Conservation (phyloP, 257 asterid species). For the Lycium ferocissimum region DNA sequence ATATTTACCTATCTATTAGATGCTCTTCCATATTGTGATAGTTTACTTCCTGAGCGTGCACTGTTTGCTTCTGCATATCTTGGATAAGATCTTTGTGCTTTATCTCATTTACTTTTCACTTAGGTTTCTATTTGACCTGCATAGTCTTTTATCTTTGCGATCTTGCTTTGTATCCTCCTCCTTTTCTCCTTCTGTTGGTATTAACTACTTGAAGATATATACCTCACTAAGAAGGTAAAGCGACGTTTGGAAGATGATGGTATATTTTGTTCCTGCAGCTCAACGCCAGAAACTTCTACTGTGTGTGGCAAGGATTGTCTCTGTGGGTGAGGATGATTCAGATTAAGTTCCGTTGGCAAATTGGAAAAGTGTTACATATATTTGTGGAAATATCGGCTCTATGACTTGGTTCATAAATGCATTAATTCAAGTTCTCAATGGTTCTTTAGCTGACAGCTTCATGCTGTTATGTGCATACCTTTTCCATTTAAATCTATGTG, state of each 20-base stretch:
- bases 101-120: constrained; percentile 25
- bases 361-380: constrained; percentile 4
- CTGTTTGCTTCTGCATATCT: constrained; percentile 27
- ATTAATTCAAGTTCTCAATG: neutral
- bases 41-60: neutral
- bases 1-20: constrained; percentile 7
- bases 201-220: constrained; percentile 73
- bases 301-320: constrained; percentile 90
- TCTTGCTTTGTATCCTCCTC: constrained; percentile 26
- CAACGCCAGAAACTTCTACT: constrained; percentile 66
- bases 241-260: constrained; percentile 90
- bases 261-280: constrained; percentile 86
- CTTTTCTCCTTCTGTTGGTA: constrained; percentile 31
- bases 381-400: constrained; percentile 1
- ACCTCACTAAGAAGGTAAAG: constrained; percentile 81
- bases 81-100: constrained; percentile 28
- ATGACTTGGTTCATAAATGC: constrained; percentile 12
- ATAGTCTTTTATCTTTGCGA: constrained; percentile 13
- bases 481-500: neutral
- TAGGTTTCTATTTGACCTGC: constrained; percentile 7
- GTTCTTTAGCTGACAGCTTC: constrained; percentile 27
- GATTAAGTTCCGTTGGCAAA: constrained; percentile 29
- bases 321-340: constrained; percentile 69
- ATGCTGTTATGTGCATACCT: constrained; percentile 3
- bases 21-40: neutral